These are phyloP conservation scores for Globisporangium polare DNA, from an alignment of 352 stramenopile species.

Conservation along the genomic window DNA sequence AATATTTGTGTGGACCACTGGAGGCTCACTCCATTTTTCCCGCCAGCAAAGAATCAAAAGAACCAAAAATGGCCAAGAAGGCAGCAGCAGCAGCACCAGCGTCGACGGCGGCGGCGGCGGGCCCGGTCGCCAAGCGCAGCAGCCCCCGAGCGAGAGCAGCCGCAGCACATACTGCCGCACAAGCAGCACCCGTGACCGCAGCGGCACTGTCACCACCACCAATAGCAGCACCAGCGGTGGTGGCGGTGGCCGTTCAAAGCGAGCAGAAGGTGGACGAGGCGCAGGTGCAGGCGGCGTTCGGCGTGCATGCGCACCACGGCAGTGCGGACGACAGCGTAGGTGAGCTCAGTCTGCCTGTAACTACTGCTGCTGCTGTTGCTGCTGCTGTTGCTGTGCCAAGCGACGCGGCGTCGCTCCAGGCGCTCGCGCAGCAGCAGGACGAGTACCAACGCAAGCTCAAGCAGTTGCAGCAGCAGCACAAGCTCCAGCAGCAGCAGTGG, in stretches of 20 bases:
- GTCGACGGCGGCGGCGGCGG: background rate
- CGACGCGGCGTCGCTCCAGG: conserved; percentile 18
- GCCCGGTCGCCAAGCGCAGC: conserved; percentile 4
- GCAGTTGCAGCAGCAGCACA: conserved; percentile 22
- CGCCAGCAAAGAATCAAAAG: background rate
- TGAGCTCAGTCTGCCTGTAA: background rate
- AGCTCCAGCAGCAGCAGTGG: conserved; percentile 12
- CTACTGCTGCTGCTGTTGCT: too few species aligned
- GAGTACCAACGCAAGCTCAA: conserved; percentile 35
- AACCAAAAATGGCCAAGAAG: conserved; percentile 4
- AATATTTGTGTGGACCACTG: too few species aligned
- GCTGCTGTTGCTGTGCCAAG: background rate
- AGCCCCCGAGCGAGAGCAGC: conserved; percentile 3
- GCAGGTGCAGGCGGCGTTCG: conserved; percentile 5
- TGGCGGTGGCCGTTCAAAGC: background rate
- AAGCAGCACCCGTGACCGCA: background rate
- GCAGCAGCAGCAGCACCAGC: too few species aligned
- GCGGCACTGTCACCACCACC: background rate
- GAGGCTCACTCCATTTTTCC: too few species aligned
- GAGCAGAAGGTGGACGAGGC: background rate
- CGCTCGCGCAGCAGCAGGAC: conserved; percentile 33
- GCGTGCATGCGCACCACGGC: conserved; percentile 5
- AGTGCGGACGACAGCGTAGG: background rate
- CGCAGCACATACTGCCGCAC: background rate
- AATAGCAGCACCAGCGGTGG: background rate